Percentiles rank a stretch among this genome's conserved stretches.
These are phyloP conservation scores for Thalassiosira livingstoniorum DNA, from an alignment of 352 stramenopile genomes.

Conservation along the genomic window DNA sequence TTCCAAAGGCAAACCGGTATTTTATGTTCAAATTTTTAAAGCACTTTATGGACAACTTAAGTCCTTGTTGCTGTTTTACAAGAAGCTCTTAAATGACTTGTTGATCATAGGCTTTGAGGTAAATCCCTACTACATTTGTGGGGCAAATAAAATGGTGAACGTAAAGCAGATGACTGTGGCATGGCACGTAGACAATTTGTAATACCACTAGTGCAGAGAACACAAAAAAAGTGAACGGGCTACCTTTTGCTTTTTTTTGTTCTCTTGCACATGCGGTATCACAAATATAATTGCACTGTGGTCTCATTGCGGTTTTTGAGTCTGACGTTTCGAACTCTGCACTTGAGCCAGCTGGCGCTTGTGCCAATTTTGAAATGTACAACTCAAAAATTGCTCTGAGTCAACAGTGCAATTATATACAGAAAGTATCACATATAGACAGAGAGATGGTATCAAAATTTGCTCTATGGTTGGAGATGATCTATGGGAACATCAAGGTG, in stretches of 20 bases:
- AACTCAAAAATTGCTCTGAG: background rate
- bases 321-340: no score
- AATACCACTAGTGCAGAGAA: conserved; percentile 22
- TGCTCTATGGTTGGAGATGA: background rate
- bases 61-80: conserved; percentile 10
- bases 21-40: conserved; percentile 16
- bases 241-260: background rate
- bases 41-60: conserved; percentile 13
- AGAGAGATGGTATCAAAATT: conserved; percentile 13
- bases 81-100: conserved; percentile 4
- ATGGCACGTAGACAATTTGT: conserved; percentile 58
- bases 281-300: background rate
- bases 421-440: conserved; percentile 56
- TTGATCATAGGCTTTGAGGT: conserved; percentile 5
- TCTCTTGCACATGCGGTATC: background rate
- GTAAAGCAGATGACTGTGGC: conserved; percentile 32
- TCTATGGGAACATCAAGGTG: conserved; percentile 15
- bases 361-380: background rate
- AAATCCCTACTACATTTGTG: conserved; percentile 46
- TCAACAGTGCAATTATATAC: background rate
- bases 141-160: conserved; percentile 30
- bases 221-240: background rate
- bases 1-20: background rate
- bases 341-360: background rate
- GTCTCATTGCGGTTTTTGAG: no score